Percentiles rank a stretch among this genome's conserved stretches.
Conservation (phyloP, 345 rosid genomes). For the Arabidopsis thaliana region TAIR10.1 NC_003076.8:25315501-25316000, state of each 20-base stretch:
- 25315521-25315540: background rate
- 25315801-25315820: constrained; percentile 29
- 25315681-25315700: background rate
- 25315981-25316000: background rate
- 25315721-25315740: constrained; percentile 2
- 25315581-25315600: background rate
- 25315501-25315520: background rate
- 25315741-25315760: constrained; percentile 25
- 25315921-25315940: background rate
- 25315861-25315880: constrained; percentile 54
- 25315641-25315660: constrained; percentile 27
- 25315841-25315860: constrained; percentile 40
- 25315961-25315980: background rate
- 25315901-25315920: constrained; percentile 31
- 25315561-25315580: background rate
- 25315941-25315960: constrained; percentile 4
- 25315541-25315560: background rate
- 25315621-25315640: constrained; percentile 7
- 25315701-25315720: constrained; percentile 16
- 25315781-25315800: constrained; percentile 6
- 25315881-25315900: constrained; percentile 50
- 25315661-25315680: constrained; percentile 6
- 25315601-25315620: no score
- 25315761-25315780: constrained; percentile 19
- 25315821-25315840: constrained; percentile 34